Evolutionary conservation across 352 stramenopile genomes (phyloP), one percentile per base, ranked within the genome.

Genomic region (Phytophthora pluvialis): DNA sequence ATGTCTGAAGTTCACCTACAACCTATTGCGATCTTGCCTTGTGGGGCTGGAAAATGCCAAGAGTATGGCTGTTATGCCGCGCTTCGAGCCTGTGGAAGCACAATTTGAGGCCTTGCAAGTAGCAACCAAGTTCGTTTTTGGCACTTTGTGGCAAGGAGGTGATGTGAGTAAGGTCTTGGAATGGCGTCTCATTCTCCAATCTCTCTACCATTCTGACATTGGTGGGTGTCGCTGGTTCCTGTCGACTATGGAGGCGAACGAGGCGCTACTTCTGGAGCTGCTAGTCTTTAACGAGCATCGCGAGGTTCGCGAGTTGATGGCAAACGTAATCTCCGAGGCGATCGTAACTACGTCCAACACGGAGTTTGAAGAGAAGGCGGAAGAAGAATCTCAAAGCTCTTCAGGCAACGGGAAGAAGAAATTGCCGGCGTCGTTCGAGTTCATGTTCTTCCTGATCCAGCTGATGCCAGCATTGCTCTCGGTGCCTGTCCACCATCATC

Each of bases 101-200:
- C 84, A 88, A 25, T 77, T 90, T 8, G 70, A 91, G 35, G 88
- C 85, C 5, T 70, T 96, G 21, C 84, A 94, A 66, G 80, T 93
- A 21, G 83, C 83, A 5, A 94, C 86, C 10, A 88, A 86, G 50
- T 96, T 95, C 64, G 86, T 94, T 4, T 96, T 95, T 59, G 89
- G 89, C 18, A 96, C 89, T 11, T 51, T 95, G 25, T 95, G 83
- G 87, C 89, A 95, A 67, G 86, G 75, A n/a, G 82, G 81, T 2
- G 75, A 94, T 57, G 72, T 93, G 4, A 75, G 72, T 13, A 82
- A 83, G 16, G 75, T 95, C n/a, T 62, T 91, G 13, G 81, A 86
- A 63, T 96, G 89, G 89, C 83, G 78, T 45, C 67, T 78, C 0
- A 73, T 86, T n/a, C 62, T 96, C 6, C 72, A 86, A 16, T 65